Base-by-base conservation (phyloP, 1,284 basidiomycete species). In the Apiotrichum gracile region DNA sequence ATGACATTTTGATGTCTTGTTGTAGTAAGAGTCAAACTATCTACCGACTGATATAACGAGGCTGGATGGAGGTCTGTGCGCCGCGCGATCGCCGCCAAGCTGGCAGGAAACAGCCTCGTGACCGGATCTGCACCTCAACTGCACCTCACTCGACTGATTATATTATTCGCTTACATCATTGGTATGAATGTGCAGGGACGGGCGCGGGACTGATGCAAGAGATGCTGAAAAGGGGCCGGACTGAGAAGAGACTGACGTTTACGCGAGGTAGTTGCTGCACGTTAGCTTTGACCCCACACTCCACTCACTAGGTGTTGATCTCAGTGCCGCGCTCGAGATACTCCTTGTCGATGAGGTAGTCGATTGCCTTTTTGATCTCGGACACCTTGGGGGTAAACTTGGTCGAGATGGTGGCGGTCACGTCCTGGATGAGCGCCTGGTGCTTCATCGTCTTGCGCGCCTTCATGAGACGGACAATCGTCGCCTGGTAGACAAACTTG, bases 381-480 rank as follows among this genome's bases (percentile, higher is more conserved):
- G 69, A 63, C 17, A 74, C 63, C 54, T 72, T 69, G 14, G 69
- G 68, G 38, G 69, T 72, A 47, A 74, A 72, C 56, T 68, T 70
- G 39, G 64, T 61, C 33, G 87, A 87, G 62, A 97, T 91, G 72
- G 92, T 91, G 2, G 85, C 55, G 57, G 93, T 92, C 58, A 97
- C 91, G 70, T 98, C 96, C 67, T 90, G 87, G 60, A 98, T 92
- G 60, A 98, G 78, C 0, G 85, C 82, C 72, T 93, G 88, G 77
- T 97, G 94, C 80, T 94, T 94, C 85, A 97, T 87, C 57, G 88
- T 91, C 84, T 80, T 94, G 54, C 94, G 83, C 22, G 91, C 91
- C 77, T 97, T 97, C 94, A 97, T 97, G 74, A 97, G 89, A 52
- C 91, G 86, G 47, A 98, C 94, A 66, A 98, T 96, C 16, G 90